Percentiles rank a stretch among this genome's conserved stretches.
Evolutionary conservation across 805 yeast species (phyloP).

Genomic region (Saturnispora hagleri): DNA sequence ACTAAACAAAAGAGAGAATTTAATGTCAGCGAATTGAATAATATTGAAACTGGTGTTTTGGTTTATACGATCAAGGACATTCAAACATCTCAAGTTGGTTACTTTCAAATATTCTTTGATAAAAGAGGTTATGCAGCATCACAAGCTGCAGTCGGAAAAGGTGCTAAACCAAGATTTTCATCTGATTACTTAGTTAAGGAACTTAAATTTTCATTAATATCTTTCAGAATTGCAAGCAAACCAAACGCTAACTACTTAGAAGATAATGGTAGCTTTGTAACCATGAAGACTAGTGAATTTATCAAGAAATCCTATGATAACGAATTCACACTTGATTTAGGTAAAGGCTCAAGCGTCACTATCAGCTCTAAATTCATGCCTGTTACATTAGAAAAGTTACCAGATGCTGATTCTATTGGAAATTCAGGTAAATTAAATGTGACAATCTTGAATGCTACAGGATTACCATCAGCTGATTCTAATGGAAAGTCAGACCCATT

Average conservation of each 20-base stretch:
- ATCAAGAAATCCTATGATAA: conserved; percentile 55
- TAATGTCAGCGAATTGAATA: conserved; percentile 46
- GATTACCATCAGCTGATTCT: conserved; percentile 76
- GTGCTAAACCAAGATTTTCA: conserved; percentile 32
- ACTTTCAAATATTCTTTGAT: conserved; percentile 71
- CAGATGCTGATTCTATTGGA: conserved; percentile 63
- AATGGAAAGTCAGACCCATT: conserved; percentile 94
- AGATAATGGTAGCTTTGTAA: conserved; percentile 50
- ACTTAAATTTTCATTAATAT: conserved; percentile 52
- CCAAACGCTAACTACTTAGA: conserved; percentile 45
- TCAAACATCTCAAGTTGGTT: conserved; percentile 45
- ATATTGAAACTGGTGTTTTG: conserved; percentile 66
- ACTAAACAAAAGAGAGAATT: conserved; percentile 39
- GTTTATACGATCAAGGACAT: conserved; percentile 59
- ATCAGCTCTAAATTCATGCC: conserved; percentile 76
- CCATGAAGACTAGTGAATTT: conserved; percentile 57
- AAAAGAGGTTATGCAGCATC: conserved; percentile 58
- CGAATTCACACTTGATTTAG: conserved; percentile 47
- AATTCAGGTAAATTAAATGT: conserved; percentile 66
- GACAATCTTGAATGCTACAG: conserved; percentile 52
- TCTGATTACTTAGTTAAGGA: conserved; percentile 76
- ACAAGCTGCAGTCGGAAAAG: conserved; percentile 42
- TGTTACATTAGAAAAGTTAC: conserved; percentile 46
- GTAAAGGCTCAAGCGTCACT: conserved; percentile 39
- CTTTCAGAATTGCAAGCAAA: conserved; percentile 53